Percentiles rank a stretch among this genome's conserved stretches.
phyloP scores from a whole-genome alignment of 148 eudicot genomes.

The Nyssa sinensis region DNA sequence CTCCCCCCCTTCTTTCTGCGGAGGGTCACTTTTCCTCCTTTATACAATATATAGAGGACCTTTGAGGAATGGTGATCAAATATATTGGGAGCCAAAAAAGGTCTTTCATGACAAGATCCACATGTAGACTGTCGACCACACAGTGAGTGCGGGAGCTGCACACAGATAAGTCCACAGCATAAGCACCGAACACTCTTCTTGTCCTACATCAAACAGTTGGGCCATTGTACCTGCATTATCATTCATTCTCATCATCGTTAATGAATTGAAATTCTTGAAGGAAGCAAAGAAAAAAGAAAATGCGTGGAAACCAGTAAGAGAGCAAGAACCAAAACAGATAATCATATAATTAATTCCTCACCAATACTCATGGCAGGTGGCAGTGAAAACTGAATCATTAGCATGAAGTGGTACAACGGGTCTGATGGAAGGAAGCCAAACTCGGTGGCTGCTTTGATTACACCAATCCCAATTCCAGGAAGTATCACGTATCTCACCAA shows the following conservation, averaged over 20 bases:
- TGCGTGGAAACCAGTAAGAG: no score
- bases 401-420: constrained; percentile 65
- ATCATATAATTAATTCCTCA: constrained; percentile 17
- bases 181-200: constrained; percentile 63
- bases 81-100: neutral
- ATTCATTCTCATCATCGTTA: neutral
- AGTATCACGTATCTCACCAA: constrained; percentile 56
- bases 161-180: constrained; percentile 60
- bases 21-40: neutral
- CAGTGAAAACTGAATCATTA: constrained; percentile 73
- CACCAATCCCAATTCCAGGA: constrained; percentile 63
- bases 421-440: constrained; percentile 77
- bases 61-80: neutral
- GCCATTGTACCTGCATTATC: constrained; percentile 51
- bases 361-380: constrained; percentile 94
- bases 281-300: no score
- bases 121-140: constrained; percentile 62
- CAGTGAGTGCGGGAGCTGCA: constrained; percentile 51
- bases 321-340: no score
- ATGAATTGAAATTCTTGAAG: neutral
- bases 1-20: neutral
- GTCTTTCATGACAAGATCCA: constrained; percentile 46
- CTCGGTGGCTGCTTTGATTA: constrained; percentile 50
- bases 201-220: constrained; percentile 53
- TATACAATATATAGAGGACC: no score